Conservation (phyloP, 306 rosid species). For the Luffa aegyptiaca region DNA sequence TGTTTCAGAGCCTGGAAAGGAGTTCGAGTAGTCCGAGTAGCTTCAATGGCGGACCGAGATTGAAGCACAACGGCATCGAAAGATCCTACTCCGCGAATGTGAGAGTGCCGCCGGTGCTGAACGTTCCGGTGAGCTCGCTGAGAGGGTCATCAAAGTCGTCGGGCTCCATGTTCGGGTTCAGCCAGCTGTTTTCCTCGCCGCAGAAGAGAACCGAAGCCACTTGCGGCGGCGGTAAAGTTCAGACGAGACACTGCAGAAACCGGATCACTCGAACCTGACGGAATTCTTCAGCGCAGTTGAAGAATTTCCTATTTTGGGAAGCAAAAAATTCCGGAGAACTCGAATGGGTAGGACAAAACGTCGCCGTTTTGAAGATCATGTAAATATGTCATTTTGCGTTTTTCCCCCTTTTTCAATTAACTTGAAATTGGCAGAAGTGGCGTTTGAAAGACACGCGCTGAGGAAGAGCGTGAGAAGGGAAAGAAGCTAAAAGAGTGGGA, state of each 20-base stretch:
- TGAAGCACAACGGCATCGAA: slow-evolving; percentile 82
- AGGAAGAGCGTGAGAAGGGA: not conserved
- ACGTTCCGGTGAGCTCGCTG: slow-evolving; percentile 82
- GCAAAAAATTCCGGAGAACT: not conserved
- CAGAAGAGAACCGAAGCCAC: slow-evolving; percentile 39
- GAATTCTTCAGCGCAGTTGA: not conserved
- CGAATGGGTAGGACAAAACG: not conserved
- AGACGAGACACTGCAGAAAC: slow-evolving; percentile 23
- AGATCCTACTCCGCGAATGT: slow-evolving; percentile 88
- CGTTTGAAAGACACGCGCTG: not conserved
- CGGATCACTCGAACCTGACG: slow-evolving; percentile 40
- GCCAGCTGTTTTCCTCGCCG: slow-evolving; percentile 71
- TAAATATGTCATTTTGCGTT: not conserved
- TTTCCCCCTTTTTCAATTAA: not conserved
- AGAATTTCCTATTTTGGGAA: not conserved
- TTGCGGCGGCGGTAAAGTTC: slow-evolving; percentile 17
- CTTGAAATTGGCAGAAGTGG: not conserved
- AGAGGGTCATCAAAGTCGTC: slow-evolving; percentile 64
- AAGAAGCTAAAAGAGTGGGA: not conserved
- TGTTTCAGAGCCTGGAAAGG: slow-evolving; percentile 80
- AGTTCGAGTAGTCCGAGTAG: slow-evolving; percentile 95
- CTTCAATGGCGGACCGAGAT: slow-evolving; percentile 82
- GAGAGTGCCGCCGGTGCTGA: slow-evolving; percentile 85
- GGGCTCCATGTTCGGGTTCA: slow-evolving; percentile 72
- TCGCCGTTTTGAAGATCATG: not conserved